A percentile compares a stretch with the other conserved stretches of the same genome.
Evolutionary conservation across 164 flowering plant species (phyloP).

Genomic region (Akebia trifoliata): DNA sequence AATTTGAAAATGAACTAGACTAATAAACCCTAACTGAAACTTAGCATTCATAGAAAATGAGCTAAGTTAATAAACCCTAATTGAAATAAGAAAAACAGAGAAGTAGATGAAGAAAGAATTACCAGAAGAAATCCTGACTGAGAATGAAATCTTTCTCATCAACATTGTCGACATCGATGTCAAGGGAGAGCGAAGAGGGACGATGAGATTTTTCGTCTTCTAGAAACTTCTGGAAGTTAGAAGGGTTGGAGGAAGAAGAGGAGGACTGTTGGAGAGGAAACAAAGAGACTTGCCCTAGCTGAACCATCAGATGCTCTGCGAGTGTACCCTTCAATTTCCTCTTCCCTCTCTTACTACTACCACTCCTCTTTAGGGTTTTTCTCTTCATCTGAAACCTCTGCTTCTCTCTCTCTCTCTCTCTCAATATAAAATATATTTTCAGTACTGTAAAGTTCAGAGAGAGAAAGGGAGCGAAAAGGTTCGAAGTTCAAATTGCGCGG

Average conservation of each 20-base stretch:
- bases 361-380: slow-evolving; percentile 16
- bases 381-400: slow-evolving; percentile 19
- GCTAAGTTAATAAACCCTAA: not conserved
- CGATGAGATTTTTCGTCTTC: slow-evolving; percentile 21
- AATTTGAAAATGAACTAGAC: no score
- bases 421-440: not conserved
- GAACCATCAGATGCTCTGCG: slow-evolving; percentile 32
- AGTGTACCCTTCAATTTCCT: slow-evolving; percentile 36
- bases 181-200: slow-evolving; percentile 8
- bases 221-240: slow-evolving; percentile 34
- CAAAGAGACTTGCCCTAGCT: slow-evolving; percentile 42
- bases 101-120: not conserved
- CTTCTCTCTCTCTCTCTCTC: slow-evolving; percentile 9
- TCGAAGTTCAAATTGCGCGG: slow-evolving; percentile 12
- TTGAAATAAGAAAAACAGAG: not conserved
- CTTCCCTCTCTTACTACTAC: slow-evolving; percentile 3
- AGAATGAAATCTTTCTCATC: slow-evolving; percentile 74
- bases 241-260: slow-evolving; percentile 10
- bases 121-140: slow-evolving; percentile 98
- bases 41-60: not conserved
- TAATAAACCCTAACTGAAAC: not conserved
- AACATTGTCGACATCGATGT: slow-evolving; percentile 10
- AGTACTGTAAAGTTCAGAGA: not conserved
- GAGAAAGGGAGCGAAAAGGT: slow-evolving; percentile 4
- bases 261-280: slow-evolving; percentile 15